A percentile compares a stretch with the other conserved stretches of the same genome.
Evolutionary conservation across 2,329 filamentous ascomycete species (phyloP).

Genomic region (Fusarium penzigii): DNA sequence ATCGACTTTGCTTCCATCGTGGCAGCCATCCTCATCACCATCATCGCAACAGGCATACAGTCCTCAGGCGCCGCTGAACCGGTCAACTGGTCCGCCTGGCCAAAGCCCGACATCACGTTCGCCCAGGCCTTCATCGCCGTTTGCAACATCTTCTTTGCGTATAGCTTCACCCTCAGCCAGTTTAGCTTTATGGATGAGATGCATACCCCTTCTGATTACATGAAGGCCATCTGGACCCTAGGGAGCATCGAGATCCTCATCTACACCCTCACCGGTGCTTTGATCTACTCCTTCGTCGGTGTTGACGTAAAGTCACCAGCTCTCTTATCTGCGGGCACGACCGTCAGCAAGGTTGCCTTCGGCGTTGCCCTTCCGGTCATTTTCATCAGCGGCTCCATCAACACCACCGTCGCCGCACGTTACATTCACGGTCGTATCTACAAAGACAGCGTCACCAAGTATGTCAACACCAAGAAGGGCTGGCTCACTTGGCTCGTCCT

Average conservation of each 20-base stretch:
- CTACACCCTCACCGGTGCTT: constrained; percentile 62
- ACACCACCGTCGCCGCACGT: constrained; percentile 45
- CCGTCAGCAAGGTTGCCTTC: constrained; percentile 42
- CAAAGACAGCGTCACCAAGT: constrained; percentile 21
- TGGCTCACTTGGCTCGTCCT: constrained; percentile 58
- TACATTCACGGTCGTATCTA: constrained; percentile 38
- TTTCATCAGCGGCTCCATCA: constrained; percentile 66
- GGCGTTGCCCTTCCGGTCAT: constrained; percentile 65
- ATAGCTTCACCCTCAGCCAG: constrained; percentile 49
- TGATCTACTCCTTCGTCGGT: constrained; percentile 68
- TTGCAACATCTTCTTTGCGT: constrained; percentile 69
- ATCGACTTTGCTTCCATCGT: constrained; percentile 35
- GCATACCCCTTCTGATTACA: constrained; percentile 42
- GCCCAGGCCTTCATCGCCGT: constrained; percentile 56
- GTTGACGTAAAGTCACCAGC: constrained; percentile 62
- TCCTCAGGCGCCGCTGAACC: constrained; percentile 11
- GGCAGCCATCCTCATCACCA: constrained; percentile 60
- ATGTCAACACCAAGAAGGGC: constrained; percentile 27
- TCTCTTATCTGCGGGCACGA: constrained; percentile 57
- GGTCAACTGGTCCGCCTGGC: constrained; percentile 39
- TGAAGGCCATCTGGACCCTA: constrained; percentile 57
- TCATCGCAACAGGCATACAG: constrained; percentile 59
- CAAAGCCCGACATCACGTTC: constrained; percentile 42
- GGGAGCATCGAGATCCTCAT: constrained; percentile 60
- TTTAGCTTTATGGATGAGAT: constrained; percentile 49